These are phyloP conservation scores for Amanita thiersii DNA, from an alignment of 768 basidiomycete species.

Conservation along the genomic window DNA sequence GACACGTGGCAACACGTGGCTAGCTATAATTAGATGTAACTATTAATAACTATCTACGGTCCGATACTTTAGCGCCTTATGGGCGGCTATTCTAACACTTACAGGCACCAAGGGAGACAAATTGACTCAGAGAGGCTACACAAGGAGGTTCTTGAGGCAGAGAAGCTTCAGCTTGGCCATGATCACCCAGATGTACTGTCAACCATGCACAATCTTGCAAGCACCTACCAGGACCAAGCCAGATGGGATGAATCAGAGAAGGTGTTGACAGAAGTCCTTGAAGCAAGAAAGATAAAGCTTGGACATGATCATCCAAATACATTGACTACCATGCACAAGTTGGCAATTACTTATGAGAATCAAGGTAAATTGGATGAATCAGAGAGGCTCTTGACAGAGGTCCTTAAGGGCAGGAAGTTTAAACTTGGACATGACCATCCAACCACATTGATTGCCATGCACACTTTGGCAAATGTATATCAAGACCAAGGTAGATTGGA, in stretches of 20 bases:
- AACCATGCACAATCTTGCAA: conserved; percentile 2
- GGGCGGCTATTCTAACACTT: no score
- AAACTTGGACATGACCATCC: conserved; percentile 1
- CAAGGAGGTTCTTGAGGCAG: no score
- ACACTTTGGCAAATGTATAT: background rate
- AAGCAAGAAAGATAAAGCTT: background rate
- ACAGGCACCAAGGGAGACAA: no score
- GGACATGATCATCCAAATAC: conserved; percentile 4
- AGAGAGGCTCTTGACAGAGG: background rate
- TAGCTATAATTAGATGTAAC: no score
- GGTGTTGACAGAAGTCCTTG: conserved; percentile 3
- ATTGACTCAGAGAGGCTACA: no score
- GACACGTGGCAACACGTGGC: no score
- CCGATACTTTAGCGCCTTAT: no score
- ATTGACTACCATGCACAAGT: background rate
- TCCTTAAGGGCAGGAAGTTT: background rate
- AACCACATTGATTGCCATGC: background rate
- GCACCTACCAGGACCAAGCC: conserved; percentile 3
- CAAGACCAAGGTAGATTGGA: background rate
- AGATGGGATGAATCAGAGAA: conserved; percentile 1
- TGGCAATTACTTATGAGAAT: conserved; percentile 1
- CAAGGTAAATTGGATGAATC: conserved; percentile 1
- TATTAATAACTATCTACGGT: no score
- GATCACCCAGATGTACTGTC: conserved; percentile 8
- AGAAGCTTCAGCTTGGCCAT: conserved; percentile 5